Percentiles rank a stretch among this genome's conserved stretches.
Evolutionary conservation across 306 rosid genomes (phyloP).

Genomic region (Rubus idaeus): DNA sequence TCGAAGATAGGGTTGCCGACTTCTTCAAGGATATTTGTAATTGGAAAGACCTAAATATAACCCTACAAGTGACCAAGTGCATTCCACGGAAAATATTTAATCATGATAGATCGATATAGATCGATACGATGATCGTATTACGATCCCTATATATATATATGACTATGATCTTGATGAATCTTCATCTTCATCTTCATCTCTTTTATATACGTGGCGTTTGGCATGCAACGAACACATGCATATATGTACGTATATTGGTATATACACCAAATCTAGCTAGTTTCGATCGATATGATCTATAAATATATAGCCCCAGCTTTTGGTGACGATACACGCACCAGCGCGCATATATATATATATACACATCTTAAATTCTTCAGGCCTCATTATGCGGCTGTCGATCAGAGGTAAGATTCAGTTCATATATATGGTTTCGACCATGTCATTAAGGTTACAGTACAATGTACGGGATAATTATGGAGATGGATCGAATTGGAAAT

Average conservation of each 20-base stretch:
- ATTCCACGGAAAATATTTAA: neutral
- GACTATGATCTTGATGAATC: neutral
- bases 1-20: neutral
- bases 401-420: neutral
- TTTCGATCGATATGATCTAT: too few species aligned
- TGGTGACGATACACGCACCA: too few species aligned
- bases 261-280: too few species aligned
- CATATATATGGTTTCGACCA: neutral
- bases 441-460: neutral
- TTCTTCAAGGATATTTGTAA: neutral
- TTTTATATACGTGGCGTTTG: neutral
- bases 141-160: neutral
- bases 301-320: too few species aligned
- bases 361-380: neutral
- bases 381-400: neutral
- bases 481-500: neutral
- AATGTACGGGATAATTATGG: neutral
- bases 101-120: neutral
- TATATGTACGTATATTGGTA: neutral
- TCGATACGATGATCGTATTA: too few species aligned
- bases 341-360: too few species aligned
- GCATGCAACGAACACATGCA: neutral
- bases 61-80: neutral
- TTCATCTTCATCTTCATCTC: constrained; percentile 1
- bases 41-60: neutral